Percentiles rank a stretch among this genome's conserved stretches.
Conservation (phyloP, 495 filamentous ascomycete species). For the Parmelia sp. region DNA sequence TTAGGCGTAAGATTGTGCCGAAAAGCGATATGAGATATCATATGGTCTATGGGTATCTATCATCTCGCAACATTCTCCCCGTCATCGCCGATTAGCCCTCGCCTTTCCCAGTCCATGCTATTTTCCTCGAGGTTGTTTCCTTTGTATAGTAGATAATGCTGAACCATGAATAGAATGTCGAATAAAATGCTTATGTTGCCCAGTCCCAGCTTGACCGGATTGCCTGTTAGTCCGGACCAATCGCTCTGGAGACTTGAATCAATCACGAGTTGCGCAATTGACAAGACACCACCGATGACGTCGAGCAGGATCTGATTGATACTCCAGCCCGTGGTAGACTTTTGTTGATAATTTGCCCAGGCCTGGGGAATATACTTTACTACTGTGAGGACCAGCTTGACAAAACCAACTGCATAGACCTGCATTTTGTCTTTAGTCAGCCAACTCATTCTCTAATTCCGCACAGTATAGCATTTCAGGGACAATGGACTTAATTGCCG, state of each 20-base stretch:
- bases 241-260: slow-evolving; percentile 79
- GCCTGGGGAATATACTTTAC: slow-evolving; percentile 92
- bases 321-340: slow-evolving; percentile 81
- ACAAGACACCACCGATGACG: slow-evolving; percentile 72
- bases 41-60: slow-evolving; percentile 12
- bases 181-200: slow-evolving; percentile 81
- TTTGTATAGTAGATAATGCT: slow-evolving; percentile 79
- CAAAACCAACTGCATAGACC: slow-evolving; percentile 76
- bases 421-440: slow-evolving; percentile 27
- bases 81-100: slow-evolving; percentile 14
- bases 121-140: slow-evolving; percentile 22
- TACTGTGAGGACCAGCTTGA: slow-evolving; percentile 82
- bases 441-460: not conserved
- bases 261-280: slow-evolving; percentile 70
- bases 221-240: slow-evolving; percentile 85
- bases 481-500: not conserved
- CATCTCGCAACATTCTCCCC: slow-evolving; percentile 9
- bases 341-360: slow-evolving; percentile 69
- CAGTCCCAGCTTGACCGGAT: slow-evolving; percentile 83
- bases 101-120: slow-evolving; percentile 8
- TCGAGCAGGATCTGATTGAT: slow-evolving; percentile 85
- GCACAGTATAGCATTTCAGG: not conserved
- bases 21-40: not conserved
- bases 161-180: slow-evolving; percentile 74
- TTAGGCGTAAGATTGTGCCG: no score